Conservation (phyloP, 768 basidiomycete species). For the Lanmaoa rubissima region DNA sequence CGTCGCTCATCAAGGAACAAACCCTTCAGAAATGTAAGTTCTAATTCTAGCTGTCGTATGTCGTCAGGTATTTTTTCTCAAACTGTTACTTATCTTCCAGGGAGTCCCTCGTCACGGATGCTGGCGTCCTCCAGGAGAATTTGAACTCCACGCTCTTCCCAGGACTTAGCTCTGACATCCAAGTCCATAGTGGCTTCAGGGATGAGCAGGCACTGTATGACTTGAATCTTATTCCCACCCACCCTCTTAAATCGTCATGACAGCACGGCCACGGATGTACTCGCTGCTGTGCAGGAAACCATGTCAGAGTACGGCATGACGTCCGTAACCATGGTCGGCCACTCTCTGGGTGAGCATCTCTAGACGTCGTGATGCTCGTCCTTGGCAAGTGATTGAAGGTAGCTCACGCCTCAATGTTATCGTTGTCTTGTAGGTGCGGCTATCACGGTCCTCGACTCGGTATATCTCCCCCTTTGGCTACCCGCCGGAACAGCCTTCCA, state of each 20-base stretch:
- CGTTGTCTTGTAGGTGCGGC: no score
- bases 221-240: background rate
- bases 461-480: no score
- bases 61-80: background rate
- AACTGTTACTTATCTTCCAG: slow-evolving; percentile 19
- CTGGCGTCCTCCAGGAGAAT: slow-evolving; percentile 33
- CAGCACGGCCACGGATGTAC: no score
- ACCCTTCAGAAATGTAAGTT: slow-evolving; percentile 31
- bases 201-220: slow-evolving; percentile 44
- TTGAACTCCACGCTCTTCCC: slow-evolving; percentile 48
- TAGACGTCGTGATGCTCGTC: no score
- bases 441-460: no score
- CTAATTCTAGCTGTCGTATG: background rate
- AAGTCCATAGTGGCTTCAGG: slow-evolving; percentile 49
- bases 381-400: no score
- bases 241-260: slow-evolving; percentile 3
- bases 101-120: slow-evolving; percentile 41
- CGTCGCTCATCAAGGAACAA: slow-evolving; percentile 38
- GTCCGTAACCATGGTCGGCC: no score
- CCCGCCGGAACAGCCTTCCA: no score
- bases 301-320: no score
- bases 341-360: no score
- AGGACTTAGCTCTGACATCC: slow-evolving; percentile 40
- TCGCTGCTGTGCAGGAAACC: no score
- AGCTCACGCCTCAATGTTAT: no score